Percentiles rank a stretch among this genome's conserved stretches.
Conservation (phyloP, 257 asterid genomes). For the Gentiana dahurica region DNA sequence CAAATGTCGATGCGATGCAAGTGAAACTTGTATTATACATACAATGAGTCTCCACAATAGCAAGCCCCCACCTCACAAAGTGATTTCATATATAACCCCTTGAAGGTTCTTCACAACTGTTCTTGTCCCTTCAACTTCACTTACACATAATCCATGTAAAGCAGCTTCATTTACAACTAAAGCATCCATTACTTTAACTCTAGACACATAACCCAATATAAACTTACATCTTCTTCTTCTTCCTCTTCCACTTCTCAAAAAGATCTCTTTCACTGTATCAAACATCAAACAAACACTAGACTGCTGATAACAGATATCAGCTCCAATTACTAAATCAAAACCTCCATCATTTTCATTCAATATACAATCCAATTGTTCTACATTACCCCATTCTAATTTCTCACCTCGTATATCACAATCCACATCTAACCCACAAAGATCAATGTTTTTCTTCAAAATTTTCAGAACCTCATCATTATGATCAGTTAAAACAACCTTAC, state of each 20-base stretch:
- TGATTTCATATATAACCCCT: slow-evolving; percentile 72
- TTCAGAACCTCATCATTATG: slow-evolving; percentile 89
- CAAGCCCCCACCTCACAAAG: not conserved
- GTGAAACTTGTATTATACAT: no score
- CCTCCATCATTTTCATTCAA: slow-evolving; percentile 53
- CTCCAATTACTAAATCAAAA: slow-evolving; percentile 89
- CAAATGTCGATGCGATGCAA: no score
- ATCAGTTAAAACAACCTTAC: slow-evolving; percentile 73
- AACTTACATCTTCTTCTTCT: slow-evolving; percentile 48
- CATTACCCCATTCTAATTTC: slow-evolving; percentile 88
- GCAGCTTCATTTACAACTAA: slow-evolving; percentile 64
- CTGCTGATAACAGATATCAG: slow-evolving; percentile 99
- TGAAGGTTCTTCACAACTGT: slow-evolving; percentile 40
- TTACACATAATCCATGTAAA: slow-evolving; percentile 49
- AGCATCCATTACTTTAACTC: slow-evolving; percentile 72
- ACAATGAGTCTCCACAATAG: no score
- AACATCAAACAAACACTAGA: slow-evolving; percentile 66
- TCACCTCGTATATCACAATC: slow-evolving; percentile 32
- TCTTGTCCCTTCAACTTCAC: slow-evolving; percentile 70
- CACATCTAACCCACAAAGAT: slow-evolving; percentile 40
- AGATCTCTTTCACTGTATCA: slow-evolving; percentile 60
- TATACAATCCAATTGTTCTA: slow-evolving; percentile 53
- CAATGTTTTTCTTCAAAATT: slow-evolving; percentile 63
- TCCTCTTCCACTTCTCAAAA: slow-evolving; percentile 26
- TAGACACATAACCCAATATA: slow-evolving; percentile 73